A percentile compares a stretch with the other conserved stretches of the same genome.
Conservation (phyloP, 495 filamentous ascomycete genomes). For the Articulospora tetracladia region DNA sequence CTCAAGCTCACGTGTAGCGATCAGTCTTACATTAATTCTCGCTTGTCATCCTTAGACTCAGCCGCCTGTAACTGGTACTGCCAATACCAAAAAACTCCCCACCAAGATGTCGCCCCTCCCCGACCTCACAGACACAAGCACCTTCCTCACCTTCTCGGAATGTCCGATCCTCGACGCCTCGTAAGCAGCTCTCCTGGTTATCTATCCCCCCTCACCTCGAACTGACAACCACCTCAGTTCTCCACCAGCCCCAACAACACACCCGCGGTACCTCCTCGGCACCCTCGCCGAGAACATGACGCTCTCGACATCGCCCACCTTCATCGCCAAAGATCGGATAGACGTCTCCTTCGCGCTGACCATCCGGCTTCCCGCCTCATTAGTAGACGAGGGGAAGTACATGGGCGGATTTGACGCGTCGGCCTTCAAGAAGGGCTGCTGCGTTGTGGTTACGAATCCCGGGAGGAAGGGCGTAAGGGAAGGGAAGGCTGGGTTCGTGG, state of each 20-base stretch:
- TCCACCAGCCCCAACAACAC: too few relatives aligned
- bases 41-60: too few relatives aligned
- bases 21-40: too few relatives aligned
- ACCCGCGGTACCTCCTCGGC: conserved; percentile 17
- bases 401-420: conserved; percentile 10
- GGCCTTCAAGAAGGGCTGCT: conserved; percentile 19
- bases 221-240: background rate
- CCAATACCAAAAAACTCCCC: too few relatives aligned
- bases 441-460: conserved; percentile 1
- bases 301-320: conserved; percentile 18
- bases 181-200: background rate
- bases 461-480: conserved; percentile 11
- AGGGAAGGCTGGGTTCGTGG: conserved; percentile 21
- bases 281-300: conserved; percentile 23
- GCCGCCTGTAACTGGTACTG: too few relatives aligned
- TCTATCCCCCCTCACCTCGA: background rate
- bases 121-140: conserved; percentile 9
- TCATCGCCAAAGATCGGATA: conserved; percentile 12
- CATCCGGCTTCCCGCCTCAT: background rate
- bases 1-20: too few relatives aligned
- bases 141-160: conserved; percentile 17
- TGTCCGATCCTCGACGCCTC: conserved; percentile 4
- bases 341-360: conserved; percentile 17
- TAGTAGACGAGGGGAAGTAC: background rate
- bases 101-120: conserved; percentile 11